Evolutionary conservation across 495 filamentous ascomycete species (phyloP).

Genomic region (Alectoria sarmentosa): DNA sequence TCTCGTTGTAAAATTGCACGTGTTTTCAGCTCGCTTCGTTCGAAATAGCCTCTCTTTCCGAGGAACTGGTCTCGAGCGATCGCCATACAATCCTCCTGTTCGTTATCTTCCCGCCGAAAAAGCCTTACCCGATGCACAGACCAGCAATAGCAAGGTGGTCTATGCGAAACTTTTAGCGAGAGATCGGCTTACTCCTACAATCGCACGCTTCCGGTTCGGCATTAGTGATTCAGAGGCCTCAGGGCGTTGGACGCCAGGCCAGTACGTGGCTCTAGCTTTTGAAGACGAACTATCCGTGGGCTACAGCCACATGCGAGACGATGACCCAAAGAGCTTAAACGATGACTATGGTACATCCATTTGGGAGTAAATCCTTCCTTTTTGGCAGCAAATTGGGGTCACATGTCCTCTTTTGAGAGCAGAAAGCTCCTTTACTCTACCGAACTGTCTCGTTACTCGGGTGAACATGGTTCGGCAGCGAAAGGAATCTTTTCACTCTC

Average conservation of each 20-base stretch:
- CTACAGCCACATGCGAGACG: constrained; percentile 74
- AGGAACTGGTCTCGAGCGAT: constrained; percentile 47
- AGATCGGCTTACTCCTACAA: constrained; percentile 53
- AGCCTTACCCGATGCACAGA: constrained; percentile 24
- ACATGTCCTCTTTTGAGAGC: too few species aligned
- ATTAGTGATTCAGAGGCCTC: constrained; percentile 39
- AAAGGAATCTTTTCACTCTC: too few species aligned
- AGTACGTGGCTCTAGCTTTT: constrained; percentile 71
- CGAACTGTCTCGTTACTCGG: too few species aligned
- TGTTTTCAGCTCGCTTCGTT: constrained; percentile 55
- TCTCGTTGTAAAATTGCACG: constrained; percentile 58
- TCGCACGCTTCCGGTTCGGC: constrained; percentile 56
- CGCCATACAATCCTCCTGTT: constrained; percentile 66
- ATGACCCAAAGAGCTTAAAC: constrained; percentile 68
- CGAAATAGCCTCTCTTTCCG: constrained; percentile 57
- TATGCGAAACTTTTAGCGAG: constrained; percentile 48
- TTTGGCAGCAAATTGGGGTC: too few species aligned
- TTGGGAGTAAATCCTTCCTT: too few species aligned
- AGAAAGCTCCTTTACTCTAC: too few species aligned
- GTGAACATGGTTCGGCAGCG: too few species aligned
- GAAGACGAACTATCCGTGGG: constrained; percentile 56
- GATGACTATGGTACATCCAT: too few species aligned
- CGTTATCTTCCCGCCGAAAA: constrained; percentile 48
- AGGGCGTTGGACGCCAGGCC: constrained; percentile 56
- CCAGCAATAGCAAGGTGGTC: constrained; percentile 23